These are phyloP conservation scores for Collybia sp. DNA, from an alignment of 768 basidiomycete genomes.

Conservation along the genomic window DNA sequence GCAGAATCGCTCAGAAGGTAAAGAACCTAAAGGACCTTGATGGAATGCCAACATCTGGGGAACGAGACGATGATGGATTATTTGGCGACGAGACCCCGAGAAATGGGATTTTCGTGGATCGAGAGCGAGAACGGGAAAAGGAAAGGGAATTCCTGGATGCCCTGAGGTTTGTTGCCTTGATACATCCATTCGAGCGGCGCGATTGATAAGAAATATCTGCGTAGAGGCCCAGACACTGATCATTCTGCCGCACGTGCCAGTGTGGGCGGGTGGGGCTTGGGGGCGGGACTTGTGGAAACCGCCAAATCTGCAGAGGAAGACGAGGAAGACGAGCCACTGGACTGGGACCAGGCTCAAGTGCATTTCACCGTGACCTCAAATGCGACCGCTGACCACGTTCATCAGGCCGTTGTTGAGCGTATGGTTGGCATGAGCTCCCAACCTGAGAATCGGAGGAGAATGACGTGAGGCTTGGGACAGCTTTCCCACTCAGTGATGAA, in stretches of 20 bases:
- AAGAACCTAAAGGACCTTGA: slow-evolving; percentile 25
- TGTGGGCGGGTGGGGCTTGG: slow-evolving; percentile 75
- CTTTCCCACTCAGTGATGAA: not conserved
- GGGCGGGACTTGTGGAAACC: slow-evolving; percentile 49
- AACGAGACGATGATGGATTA: slow-evolving; percentile 31
- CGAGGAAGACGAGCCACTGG: slow-evolving; percentile 58
- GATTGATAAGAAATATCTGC: too few species aligned
- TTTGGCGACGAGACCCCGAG: slow-evolving; percentile 55
- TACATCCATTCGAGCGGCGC: too few species aligned
- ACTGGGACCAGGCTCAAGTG: slow-evolving; percentile 73
- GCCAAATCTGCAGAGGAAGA: slow-evolving; percentile 47
- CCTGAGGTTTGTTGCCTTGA: slow-evolving; percentile 27
- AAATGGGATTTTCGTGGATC: slow-evolving; percentile 30
- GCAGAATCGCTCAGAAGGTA: slow-evolving; percentile 53
- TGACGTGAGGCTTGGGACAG: slow-evolving; percentile 10
- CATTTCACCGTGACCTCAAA: slow-evolving; percentile 1
- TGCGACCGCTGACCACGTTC: not conserved
- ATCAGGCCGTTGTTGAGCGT: slow-evolving; percentile 49
- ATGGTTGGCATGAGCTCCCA: slow-evolving; percentile 52
- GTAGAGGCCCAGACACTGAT: slow-evolving; percentile 52
- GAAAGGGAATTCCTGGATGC: slow-evolving; percentile 56
- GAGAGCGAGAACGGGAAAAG: slow-evolving; percentile 44
- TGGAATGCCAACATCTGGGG: slow-evolving; percentile 17
- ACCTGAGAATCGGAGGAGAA: slow-evolving; percentile 24
- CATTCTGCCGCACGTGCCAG: slow-evolving; percentile 27